phyloP scores from a whole-genome alignment of 345 rosid genomes.

The Corchorus capsularis region DNA sequence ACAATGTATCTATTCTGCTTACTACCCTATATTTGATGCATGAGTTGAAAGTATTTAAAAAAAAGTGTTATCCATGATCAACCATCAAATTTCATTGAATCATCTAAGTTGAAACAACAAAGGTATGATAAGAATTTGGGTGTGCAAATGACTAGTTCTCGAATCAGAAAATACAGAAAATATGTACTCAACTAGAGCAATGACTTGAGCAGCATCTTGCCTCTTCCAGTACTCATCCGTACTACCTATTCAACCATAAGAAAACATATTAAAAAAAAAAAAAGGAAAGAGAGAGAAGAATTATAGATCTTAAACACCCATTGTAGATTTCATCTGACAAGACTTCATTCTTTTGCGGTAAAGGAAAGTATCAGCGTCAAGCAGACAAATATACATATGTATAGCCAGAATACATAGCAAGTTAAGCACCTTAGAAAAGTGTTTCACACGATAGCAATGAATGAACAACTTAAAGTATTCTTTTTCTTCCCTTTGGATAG shows the following conservation, averaged over 20 bases:
- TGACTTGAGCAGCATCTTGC: conserved; percentile 76
- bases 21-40: background rate
- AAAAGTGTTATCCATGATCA: background rate
- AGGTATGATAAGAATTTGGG: background rate
- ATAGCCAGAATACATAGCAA: background rate
- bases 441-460: background rate
- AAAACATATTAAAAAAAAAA: conserved; percentile 2
- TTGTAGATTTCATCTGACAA: background rate
- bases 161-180: conserved; percentile 14
- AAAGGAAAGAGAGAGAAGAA: background rate
- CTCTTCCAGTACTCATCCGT: conserved; percentile 91
- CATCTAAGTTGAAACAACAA: background rate
- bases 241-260: conserved; percentile 55
- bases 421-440: background rate
- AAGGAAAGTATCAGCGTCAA: background rate
- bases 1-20: background rate
- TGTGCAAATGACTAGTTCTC: background rate
- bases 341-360: background rate
- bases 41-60: background rate
- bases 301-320: background rate
- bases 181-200: conserved; percentile 68
- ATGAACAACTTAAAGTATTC: no score
- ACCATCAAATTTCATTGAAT: background rate
- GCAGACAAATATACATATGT: background rate
- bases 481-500: background rate